Percentiles rank a stretch among this genome's conserved stretches.
Conservation (phyloP, 2,329 filamentous ascomycete genomes). For the Xylariales sp. region DNA sequence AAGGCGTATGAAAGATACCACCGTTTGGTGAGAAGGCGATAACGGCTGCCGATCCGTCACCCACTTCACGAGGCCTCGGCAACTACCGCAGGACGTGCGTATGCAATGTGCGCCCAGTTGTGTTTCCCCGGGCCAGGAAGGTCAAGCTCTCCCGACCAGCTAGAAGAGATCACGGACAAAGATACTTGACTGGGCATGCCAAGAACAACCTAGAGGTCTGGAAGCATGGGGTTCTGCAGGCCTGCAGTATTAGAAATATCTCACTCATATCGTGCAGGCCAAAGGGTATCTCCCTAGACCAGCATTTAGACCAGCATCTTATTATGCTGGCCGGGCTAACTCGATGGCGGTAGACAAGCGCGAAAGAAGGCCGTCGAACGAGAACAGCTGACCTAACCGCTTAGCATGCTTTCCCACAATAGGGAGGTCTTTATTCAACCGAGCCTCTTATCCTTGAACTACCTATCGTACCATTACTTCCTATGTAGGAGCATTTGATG, state of each 20-base stretch:
- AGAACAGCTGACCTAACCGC: slow-evolving; percentile 19
- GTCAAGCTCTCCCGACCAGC: slow-evolving; percentile 3
- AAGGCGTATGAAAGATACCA: slow-evolving; percentile 7
- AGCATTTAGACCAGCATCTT: no score
- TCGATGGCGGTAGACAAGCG: slow-evolving; percentile 19
- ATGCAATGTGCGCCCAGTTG: not conserved
- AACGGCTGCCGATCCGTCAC: slow-evolving; percentile 7
- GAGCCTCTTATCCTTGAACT: slow-evolving; percentile 14
- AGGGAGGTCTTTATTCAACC: slow-evolving; percentile 32
- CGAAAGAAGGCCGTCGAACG: slow-evolving; percentile 2
- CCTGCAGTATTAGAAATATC: slow-evolving; percentile 14
- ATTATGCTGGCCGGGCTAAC: not conserved
- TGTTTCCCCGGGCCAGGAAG: slow-evolving; percentile 5
- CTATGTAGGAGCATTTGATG: not conserved
- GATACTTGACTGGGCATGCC: slow-evolving; percentile 29
- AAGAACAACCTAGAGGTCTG: slow-evolving; percentile 30
- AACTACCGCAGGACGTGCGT: not conserved
- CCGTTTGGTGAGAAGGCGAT: not conserved
- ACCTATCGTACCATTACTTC: slow-evolving; percentile 1
- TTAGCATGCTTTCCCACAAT: slow-evolving; percentile 30
- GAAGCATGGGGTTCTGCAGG: slow-evolving; percentile 17
- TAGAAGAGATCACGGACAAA: slow-evolving; percentile 24
- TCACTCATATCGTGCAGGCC: slow-evolving; percentile 13
- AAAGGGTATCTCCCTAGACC: slow-evolving; percentile 13
- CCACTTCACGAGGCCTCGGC: slow-evolving; percentile 27